Conservation (phyloP, 345 rosid species). For the Salix koriyanagi region DNA sequence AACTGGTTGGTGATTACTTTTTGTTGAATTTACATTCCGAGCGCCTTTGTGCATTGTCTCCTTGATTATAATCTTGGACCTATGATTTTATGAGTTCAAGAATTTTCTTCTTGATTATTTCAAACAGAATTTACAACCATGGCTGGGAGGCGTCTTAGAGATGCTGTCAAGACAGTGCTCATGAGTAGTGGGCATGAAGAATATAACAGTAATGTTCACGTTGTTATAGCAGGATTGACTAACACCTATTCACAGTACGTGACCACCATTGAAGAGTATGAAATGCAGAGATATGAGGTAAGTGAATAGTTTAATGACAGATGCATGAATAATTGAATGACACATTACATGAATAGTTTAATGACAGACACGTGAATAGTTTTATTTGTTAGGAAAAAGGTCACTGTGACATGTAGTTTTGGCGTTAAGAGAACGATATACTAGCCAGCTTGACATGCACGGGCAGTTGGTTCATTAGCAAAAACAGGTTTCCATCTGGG, state of each 20-base stretch:
- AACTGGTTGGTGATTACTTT: too few species aligned
- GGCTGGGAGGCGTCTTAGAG: slow-evolving; percentile 99
- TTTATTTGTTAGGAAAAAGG: background rate
- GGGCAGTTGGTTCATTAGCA: background rate
- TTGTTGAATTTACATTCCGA: too few species aligned
- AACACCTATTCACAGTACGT: slow-evolving; percentile 91
- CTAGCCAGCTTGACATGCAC: background rate
- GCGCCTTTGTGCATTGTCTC: background rate
- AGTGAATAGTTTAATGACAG: slow-evolving; percentile 13
- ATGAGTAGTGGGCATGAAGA: slow-evolving; percentile 44
- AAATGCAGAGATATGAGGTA: slow-evolving; percentile 95
- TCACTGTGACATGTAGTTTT: background rate
- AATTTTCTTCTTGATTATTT: slow-evolving; percentile 10
- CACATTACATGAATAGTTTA: background rate
- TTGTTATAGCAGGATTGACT: slow-evolving; percentile 89
- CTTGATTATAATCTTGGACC: background rate
- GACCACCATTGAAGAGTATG: slow-evolving; percentile 89
- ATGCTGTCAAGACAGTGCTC: slow-evolving; percentile 72
- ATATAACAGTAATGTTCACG: slow-evolving; percentile 47
- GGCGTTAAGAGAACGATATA: background rate
- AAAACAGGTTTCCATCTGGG: background rate
- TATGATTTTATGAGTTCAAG: slow-evolving; percentile 5
- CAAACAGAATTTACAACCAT: slow-evolving; percentile 86
- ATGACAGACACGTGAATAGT: background rate
- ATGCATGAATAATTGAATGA: background rate